Conservation (phyloP, 2,329 filamentous ascomycete species). For the Colletotrichum phormii region DNA sequence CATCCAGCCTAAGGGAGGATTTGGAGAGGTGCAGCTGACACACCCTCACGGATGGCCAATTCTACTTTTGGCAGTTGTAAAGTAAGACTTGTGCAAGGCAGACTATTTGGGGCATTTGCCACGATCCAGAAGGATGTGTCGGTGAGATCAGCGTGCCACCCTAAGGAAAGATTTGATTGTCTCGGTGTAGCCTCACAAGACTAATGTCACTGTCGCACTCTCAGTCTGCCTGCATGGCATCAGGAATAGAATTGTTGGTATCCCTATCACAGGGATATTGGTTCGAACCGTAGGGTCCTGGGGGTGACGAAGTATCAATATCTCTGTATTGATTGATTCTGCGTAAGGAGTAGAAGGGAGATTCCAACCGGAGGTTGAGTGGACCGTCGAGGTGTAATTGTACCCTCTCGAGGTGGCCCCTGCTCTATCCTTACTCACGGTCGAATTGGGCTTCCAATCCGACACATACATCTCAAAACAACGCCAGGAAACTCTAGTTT, state of each 20-base stretch:
- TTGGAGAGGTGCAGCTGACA: neutral
- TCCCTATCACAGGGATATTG: too few relatives aligned
- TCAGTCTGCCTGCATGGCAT: neutral
- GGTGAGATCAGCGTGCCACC: neutral
- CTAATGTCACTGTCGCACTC: neutral
- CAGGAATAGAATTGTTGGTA: neutral
- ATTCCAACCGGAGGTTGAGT: too few relatives aligned
- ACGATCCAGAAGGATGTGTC: rapidly evolving
- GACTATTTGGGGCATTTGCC: neutral
- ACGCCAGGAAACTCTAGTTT: too few relatives aligned
- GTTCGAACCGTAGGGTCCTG: too few relatives aligned
- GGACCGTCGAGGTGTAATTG: too few relatives aligned
- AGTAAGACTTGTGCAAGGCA: neutral
- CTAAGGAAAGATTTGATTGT: neutral
- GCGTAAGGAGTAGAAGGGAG: too few relatives aligned
- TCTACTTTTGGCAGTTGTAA: neutral
- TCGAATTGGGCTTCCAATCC: too few relatives aligned
- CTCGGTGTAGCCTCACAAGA: neutral
- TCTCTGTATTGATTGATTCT: too few relatives aligned
- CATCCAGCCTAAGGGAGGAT: rapidly evolving
- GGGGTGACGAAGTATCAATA: too few relatives aligned
- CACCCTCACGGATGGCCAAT: neutral
- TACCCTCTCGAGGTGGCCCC: too few relatives aligned
- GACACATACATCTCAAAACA: too few relatives aligned
- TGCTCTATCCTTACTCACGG: too few relatives aligned